Conservation (phyloP, 495 filamentous ascomycete species). For the Penicillium egyptiacum region DNA sequence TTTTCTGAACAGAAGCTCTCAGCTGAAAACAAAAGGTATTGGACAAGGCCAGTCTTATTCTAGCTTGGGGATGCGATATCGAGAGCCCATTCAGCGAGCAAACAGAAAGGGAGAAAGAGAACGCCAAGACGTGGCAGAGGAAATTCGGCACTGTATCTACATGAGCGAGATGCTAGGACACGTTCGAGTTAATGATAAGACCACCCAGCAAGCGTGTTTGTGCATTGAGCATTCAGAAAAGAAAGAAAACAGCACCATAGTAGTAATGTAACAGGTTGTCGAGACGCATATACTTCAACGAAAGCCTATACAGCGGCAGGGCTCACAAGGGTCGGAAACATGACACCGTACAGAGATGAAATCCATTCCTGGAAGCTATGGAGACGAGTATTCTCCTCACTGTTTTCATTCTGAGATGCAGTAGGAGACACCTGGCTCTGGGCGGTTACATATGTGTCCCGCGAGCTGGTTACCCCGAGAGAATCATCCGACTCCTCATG, state of each 20-base stretch:
- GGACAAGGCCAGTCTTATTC: no score
- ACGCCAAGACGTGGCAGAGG: no score
- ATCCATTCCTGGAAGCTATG: slow-evolving; percentile 4
- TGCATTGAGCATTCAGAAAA: not conserved
- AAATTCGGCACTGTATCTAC: not conserved
- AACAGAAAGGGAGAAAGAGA: no score
- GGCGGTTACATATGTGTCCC: slow-evolving; percentile 37
- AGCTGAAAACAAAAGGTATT: no score
- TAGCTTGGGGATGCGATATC: no score
- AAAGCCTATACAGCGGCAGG: slow-evolving; percentile 1
- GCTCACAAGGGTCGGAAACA: slow-evolving; percentile 6
- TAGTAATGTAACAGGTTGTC: not conserved
- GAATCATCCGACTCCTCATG: slow-evolving; percentile 10
- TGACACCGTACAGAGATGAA: slow-evolving; percentile 4
- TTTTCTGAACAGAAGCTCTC: no score
- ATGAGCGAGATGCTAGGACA: not conserved
- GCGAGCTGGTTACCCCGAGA: slow-evolving; percentile 19
- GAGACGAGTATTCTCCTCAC: not conserved
- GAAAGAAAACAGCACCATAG: not conserved
- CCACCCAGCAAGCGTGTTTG: not conserved
- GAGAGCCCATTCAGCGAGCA: no score
- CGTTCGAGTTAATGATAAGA: not conserved
- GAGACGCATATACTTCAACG: not conserved
- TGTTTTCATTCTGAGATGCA: not conserved
- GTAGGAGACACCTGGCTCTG: slow-evolving; percentile 18